A percentile compares a stretch with the other conserved stretches of the same genome.
These are phyloP conservation scores for Acorus gramineus DNA, from an alignment of 106 monocot species.

Conservation along the genomic window DNA sequence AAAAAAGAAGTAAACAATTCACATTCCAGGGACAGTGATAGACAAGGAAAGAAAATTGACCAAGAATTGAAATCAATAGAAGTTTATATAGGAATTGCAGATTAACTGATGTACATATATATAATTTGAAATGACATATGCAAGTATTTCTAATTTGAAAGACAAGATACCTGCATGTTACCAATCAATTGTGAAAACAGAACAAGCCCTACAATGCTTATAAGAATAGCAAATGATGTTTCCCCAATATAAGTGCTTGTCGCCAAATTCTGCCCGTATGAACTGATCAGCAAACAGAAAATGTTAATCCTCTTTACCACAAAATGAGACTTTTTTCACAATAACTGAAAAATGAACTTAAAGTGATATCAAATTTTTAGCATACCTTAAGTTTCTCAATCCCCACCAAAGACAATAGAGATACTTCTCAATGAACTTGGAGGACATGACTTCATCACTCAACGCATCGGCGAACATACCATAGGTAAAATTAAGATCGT, in stretches of 20 bases:
- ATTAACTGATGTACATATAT: too few relatives aligned
- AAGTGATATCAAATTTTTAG: not conserved
- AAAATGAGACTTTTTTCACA: not conserved
- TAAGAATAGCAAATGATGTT: slow-evolving; percentile 65
- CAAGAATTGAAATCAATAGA: too few relatives aligned
- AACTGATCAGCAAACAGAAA: slow-evolving; percentile 32
- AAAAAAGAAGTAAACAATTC: not conserved
- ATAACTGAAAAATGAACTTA: too few relatives aligned
- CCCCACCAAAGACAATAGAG: slow-evolving; percentile 99
- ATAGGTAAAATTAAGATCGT: slow-evolving; percentile 31
- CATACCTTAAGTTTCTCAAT: slow-evolving; percentile 69
- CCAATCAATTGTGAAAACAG: slow-evolving; percentile 90
- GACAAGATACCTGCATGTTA: slow-evolving; percentile 76
- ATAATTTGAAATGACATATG: too few relatives aligned
- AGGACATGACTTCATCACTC: slow-evolving; percentile 36
- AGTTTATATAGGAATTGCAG: too few relatives aligned
- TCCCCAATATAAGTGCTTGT: slow-evolving; percentile 76
- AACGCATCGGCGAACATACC: slow-evolving; percentile 78
- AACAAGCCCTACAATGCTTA: slow-evolving; percentile 70
- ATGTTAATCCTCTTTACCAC: not conserved
- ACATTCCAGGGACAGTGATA: too few relatives aligned
- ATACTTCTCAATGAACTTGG: slow-evolving; percentile 60
- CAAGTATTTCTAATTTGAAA: too few relatives aligned
- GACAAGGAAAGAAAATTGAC: not conserved
- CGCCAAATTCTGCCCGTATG: slow-evolving; percentile 66